A percentile compares a stretch with the other conserved stretches of the same genome.
Evolutionary conservation across 1,139 yeast species (phyloP).

Genomic region (Meyerozyma athensensis): DNA sequence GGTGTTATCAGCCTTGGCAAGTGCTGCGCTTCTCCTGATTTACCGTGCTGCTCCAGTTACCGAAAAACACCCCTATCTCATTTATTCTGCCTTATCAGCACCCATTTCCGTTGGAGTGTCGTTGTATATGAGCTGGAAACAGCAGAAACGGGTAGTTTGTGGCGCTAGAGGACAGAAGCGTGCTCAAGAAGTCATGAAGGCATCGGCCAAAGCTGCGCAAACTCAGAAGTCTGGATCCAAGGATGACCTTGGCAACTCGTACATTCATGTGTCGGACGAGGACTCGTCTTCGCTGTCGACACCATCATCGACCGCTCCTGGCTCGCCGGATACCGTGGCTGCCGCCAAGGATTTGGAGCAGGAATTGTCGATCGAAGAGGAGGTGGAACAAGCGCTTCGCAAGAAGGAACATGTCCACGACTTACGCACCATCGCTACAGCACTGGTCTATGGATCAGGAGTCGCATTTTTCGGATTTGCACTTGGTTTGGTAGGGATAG

Average conservation of each 20-base stretch:
- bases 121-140: neutral
- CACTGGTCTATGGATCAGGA: slow-evolving; percentile 33
- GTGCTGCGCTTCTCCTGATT: slow-evolving; percentile 39
- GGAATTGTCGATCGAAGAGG: slow-evolving; percentile 30
- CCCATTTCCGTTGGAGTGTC: slow-evolving; percentile 19
- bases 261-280: slow-evolving; percentile 48
- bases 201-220: neutral
- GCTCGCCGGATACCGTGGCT: slow-evolving; percentile 24
- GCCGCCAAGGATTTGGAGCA: slow-evolving; percentile 7
- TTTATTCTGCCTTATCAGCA: slow-evolving; percentile 51
- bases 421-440: slow-evolving; percentile 25
- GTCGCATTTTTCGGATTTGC: slow-evolving; percentile 39
- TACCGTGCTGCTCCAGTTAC: slow-evolving; percentile 35
- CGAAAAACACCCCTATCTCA: slow-evolving; percentile 53
- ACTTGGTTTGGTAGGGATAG: slow-evolving; percentile 42
- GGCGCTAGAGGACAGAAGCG: neutral
- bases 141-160: neutral
- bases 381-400: slow-evolving; percentile 35
- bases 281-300: slow-evolving; percentile 26
- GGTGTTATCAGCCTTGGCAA: slow-evolving; percentile 33
- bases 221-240: slow-evolving; percentile 4
- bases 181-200: neutral
- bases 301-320: slow-evolving; percentile 27
- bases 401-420: slow-evolving; percentile 36
- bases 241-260: slow-evolving; percentile 46